Base-by-base conservation (phyloP, 2,329 filamentous ascomycete species). In the Exserohilum rostratum region DNA sequence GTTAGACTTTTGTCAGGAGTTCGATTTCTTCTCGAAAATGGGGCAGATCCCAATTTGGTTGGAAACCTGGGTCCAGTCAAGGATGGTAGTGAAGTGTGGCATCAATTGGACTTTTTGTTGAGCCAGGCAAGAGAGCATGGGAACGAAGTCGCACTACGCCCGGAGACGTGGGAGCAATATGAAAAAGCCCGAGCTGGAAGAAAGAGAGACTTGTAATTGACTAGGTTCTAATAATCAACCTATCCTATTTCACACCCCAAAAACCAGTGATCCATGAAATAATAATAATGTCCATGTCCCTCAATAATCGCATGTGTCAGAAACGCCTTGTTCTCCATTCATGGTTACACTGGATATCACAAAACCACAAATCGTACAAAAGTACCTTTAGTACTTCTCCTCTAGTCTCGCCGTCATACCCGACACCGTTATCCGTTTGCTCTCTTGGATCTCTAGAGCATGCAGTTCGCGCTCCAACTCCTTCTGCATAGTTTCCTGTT, bases 321-420 rank as follows among this genome's bases (percentile, higher is more conserved):
- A 38, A 45, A 54, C 46, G 46, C 51, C 46, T 11, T 42, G 13
- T 15, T 50, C 39, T 45, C 44, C 27, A 27, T 37, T 27, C 10
- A 39, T 18, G 17, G 22, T 25, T 50, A 31, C 13, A 45, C 18
- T 40, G 39, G 34, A 50, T 54, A 54, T 50, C 46, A 54, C 39
- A 54, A 34, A 44, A 50, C 37, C 33, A 35, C 33, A 39, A 15
- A 53, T 48, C 30, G 29, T 48, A 53, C 33, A 50, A 9, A 40
- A 13, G 30, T 29, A 33, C 37, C 6, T 13, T 39, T 42, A 71
- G 35, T 70, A 67, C 46, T 69, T 68, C 55, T 75, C 67, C 56
- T 75, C 72, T 42, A 76, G 45, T 29, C 57, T 33, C 6, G 65
- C 67, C 35, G 68, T 72, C 73, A 74, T 72, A 9, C 73, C 73